Base-by-base conservation (phyloP, 1,284 basidiomycete species). In the Ustilago loliicola region DNA sequence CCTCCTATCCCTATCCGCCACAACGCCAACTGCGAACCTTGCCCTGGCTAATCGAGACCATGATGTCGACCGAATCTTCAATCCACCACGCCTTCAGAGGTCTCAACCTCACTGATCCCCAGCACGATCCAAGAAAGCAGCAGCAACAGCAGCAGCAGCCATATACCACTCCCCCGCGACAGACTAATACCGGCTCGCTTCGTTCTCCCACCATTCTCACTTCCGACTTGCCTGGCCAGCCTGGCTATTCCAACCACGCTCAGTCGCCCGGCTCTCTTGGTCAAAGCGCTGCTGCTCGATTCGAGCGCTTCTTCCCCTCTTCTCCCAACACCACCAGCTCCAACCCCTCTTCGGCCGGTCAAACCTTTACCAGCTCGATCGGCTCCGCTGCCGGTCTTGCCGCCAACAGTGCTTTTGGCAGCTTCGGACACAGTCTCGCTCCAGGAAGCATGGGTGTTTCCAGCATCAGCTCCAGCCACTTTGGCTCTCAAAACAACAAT, bases 281-380 rank as follows among this genome's bases (percentile, higher is more conserved):
- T 19, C 75, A 82, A 17, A 80, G 77, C 25, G 82, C 81, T 10
- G 79, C 82, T 11, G 80, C 82, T 21, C 67, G 82, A 15, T 83
- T 83, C 47, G 82, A 83, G 56, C 77, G 82, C 36, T 83, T 83
- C 70, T 83, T 83, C 55, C 72, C 69, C 34, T 69, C 77, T 34
- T 71, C 77, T 13, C 67, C 73, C 61, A 61, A 61, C 27, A 55
- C 66, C 34, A 51, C 72, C 52, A 27, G 58, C 29, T 70, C 69
- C 48, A 68, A 72, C 38, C 63, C 72, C 42, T 72, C 77, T 8
- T 65, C 63, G 25, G 58, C 79, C 13, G 64, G 62, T 47, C 66
- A 66, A n/a, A 73, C 65, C 23, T 75, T 72, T 38, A 67, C 73
- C 45, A 67, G 66, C 47, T 71, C 65, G 13, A 61, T 73, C 9